Evolutionary conservation across 2,329 filamentous ascomycete species (phyloP).

Genomic region (Akanthomyces dipterigenus): DNA sequence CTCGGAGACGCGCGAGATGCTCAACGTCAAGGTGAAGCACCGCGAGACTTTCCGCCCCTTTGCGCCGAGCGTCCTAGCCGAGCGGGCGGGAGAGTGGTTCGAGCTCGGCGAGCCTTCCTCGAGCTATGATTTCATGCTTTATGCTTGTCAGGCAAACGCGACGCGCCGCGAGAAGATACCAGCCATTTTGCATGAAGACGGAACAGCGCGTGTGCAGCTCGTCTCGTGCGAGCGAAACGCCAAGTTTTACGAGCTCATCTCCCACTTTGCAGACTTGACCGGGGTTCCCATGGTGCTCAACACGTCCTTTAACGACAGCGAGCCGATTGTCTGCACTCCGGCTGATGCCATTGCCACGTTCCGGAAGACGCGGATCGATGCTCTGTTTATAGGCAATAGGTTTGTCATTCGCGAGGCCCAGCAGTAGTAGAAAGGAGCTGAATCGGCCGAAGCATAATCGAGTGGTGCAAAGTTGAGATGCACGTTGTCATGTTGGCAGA

Average conservation of each 20-base stretch:
- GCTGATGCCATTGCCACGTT: slow-evolving; percentile 4
- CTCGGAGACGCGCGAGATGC: not conserved
- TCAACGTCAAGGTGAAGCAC: slow-evolving; percentile 8
- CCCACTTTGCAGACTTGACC: not conserved
- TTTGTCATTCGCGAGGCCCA: not conserved
- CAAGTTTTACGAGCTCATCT: not conserved
- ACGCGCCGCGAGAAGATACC: not conserved
- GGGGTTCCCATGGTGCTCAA: slow-evolving; percentile 4
- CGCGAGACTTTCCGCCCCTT: slow-evolving; percentile 7
- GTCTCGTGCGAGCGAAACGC: not conserved
- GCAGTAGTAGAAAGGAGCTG: not conserved
- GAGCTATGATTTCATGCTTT: slow-evolving; percentile 3
- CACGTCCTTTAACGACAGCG: slow-evolving; percentile 7
- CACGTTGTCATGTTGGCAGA: no score
- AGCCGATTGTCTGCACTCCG: slow-evolving; percentile 3
- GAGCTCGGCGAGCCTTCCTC: not conserved
- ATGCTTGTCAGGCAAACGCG: not conserved
- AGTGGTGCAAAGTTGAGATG: not conserved
- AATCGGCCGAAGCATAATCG: not conserved
- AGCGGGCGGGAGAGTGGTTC: not conserved
- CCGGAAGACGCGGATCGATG: slow-evolving; percentile 3
- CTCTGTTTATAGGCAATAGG: not conserved
- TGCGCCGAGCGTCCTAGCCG: slow-evolving; percentile 3
- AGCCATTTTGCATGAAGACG: slow-evolving; percentile 2
- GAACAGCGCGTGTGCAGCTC: slow-evolving; percentile 3